These are phyloP conservation scores for Penicillium paneum DNA, from an alignment of 2,329 filamentous ascomycete species.

Conservation along the genomic window DNA sequence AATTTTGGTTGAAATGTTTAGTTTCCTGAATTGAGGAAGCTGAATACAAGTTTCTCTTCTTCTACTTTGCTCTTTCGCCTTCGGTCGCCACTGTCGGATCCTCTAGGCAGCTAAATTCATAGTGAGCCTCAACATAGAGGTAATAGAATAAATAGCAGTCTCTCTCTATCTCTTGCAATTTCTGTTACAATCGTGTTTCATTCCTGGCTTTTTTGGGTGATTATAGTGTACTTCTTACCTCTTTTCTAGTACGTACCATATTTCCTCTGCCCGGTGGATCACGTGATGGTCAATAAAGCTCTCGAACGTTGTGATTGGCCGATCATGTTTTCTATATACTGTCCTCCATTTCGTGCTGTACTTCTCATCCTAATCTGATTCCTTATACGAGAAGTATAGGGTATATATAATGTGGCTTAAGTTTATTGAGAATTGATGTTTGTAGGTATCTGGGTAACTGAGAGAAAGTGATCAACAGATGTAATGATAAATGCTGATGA, in stretches of 20 bases:
- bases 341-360: too few species aligned
- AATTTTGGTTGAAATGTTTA: background rate
- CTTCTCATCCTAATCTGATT: too few species aligned
- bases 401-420: too few species aligned
- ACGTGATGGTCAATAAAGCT: too few species aligned
- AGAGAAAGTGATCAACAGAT: too few species aligned
- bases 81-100: background rate
- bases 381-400: too few species aligned
- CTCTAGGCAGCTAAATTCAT: slow-evolving; percentile 9
- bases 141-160: background rate
- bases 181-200: background rate
- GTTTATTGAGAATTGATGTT: too few species aligned
- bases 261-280: too few species aligned
- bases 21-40: background rate
- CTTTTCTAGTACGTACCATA: background rate
- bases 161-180: background rate
- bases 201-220: background rate
- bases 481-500: too few species aligned
- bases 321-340: too few species aligned
- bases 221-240: background rate
- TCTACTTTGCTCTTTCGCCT: background rate
- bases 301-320: too few species aligned
- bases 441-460: too few species aligned
- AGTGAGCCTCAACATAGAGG: background rate
- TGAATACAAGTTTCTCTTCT: background rate